Base-by-base conservation (phyloP, 1,284 basidiomycete species). In the Cutaneotrichosporon sp. region DNA sequence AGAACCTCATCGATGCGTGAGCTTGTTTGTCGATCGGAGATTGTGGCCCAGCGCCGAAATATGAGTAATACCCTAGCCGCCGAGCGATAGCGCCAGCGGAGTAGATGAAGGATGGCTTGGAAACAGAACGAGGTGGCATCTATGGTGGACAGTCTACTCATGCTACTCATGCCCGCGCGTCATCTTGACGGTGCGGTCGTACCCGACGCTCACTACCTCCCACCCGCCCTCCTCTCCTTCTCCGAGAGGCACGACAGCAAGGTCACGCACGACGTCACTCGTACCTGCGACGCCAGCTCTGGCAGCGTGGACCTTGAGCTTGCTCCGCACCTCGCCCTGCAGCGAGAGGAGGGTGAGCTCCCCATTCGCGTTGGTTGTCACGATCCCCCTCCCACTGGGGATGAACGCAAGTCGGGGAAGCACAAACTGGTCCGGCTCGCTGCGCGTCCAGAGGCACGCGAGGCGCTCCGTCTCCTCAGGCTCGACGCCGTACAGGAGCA, bases 341-440 rank as follows among this genome's bases (percentile, higher is more conserved):
- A 77, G 46, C 1, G 71, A 52, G 45, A 76, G 56, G 11, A 80
- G 65, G n/a, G 72, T 69, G n/a, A 80, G 66, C 56, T 72, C 68
- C 0, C 79, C 79, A 22, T 72, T 72, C 2, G 76, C 68, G 3
- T 75, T 72, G 1, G 77, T 75, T 0, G 72, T 75, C 6, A 80
- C 62, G 18, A 80, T 22, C 16, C 76, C 77, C 5, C 67, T 67
- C 1, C 77, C 77, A 55, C 76, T 69, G 0, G 78, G 78, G n/a
- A 78, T 58, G 75, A 78, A 80, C 1, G 68, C 66, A 66, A 81
- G 75, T 20, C 78, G 69, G n/a, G 79, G 77, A 14, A 79, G 66
- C n/a, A 79, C 75, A 56, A 73, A 79, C 20, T 72, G 70, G 62
- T 80, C 79, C 7, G 69, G 67, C 29, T 74, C 74, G n/a, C 66